Percentiles rank a stretch among this genome's conserved stretches.
Conservation (phyloP, 2,329 filamentous ascomycete species). For the Phialophora macrospora region DNA sequence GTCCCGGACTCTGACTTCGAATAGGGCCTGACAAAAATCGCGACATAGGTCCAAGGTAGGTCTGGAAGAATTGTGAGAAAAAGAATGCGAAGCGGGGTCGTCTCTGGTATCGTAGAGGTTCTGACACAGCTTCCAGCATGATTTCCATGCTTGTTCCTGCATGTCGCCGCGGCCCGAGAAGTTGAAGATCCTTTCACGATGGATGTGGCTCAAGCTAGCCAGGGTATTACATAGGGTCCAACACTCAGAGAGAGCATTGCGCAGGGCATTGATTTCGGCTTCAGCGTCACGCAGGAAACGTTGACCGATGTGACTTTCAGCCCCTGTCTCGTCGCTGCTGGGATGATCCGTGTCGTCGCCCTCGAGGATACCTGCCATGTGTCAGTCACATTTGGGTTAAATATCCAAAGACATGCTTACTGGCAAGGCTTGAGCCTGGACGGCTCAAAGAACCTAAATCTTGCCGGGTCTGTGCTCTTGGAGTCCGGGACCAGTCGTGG, state of each 20-base stretch:
- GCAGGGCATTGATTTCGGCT: slow-evolving; percentile 67
- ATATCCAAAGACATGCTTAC: slow-evolving; percentile 43
- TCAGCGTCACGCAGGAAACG: slow-evolving; percentile 57
- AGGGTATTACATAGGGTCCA: slow-evolving; percentile 94
- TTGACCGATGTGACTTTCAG: slow-evolving; percentile 24
- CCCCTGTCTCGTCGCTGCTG: slow-evolving; percentile 38
- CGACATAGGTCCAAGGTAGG: slow-evolving; percentile 84
- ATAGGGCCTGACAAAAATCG: slow-evolving; percentile 89
- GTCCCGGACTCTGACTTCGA: slow-evolving; percentile 78
- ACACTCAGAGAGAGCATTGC: slow-evolving; percentile 79
- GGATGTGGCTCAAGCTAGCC: slow-evolving; percentile 80
- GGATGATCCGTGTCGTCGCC: slow-evolving; percentile 38
- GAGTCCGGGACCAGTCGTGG: slow-evolving; percentile 39
- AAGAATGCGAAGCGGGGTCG: slow-evolving; percentile 68
- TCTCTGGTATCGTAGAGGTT: slow-evolving; percentile 82
- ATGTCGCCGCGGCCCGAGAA: slow-evolving; percentile 75
- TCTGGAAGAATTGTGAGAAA: slow-evolving; percentile 53
- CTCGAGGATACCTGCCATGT: slow-evolving; percentile 44
- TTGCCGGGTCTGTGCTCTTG: slow-evolving; percentile 41
- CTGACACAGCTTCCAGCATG: slow-evolving; percentile 91
- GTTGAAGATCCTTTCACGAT: slow-evolving; percentile 78
- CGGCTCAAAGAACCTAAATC: slow-evolving; percentile 40
- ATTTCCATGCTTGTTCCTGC: slow-evolving; percentile 89
- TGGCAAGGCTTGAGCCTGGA: slow-evolving; percentile 43
- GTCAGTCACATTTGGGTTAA: slow-evolving; percentile 17